Percentiles rank a stretch among this genome's conserved stretches.
phyloP scores from a whole-genome alignment of 176 grass and related monocot genomes.

The Raddia guianensis region DNA sequence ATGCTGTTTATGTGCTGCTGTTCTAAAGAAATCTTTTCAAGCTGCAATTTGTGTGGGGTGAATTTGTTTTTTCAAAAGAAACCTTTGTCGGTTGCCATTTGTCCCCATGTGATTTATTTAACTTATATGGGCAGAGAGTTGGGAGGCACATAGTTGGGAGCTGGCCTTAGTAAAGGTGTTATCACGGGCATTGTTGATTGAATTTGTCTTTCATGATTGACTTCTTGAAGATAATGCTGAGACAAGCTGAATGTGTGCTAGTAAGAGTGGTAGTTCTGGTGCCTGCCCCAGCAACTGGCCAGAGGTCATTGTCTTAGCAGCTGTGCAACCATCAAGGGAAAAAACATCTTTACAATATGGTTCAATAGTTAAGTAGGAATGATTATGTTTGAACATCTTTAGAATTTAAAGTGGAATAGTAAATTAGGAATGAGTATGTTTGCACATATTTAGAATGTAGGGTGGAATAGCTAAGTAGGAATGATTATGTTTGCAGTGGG shows the following conservation, averaged over 20 bases:
- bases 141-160: not conserved
- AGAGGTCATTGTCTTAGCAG: not conserved
- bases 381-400: not conserved
- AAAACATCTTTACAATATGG: not conserved
- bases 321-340: not conserved
- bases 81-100: not conserved
- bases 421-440: no score
- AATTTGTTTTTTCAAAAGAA: constrained; percentile 22
- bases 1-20: not conserved
- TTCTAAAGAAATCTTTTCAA: not conserved
- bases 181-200: not conserved
- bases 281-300: not conserved
- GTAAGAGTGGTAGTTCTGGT: not conserved
- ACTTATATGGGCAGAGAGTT: not conserved
- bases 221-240: not conserved
- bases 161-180: not conserved
- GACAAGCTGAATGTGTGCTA: not conserved
- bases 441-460: not conserved
- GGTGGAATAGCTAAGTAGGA: not conserved
- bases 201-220: not conserved
- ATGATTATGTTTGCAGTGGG: constrained; percentile 3
- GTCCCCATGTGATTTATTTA: constrained; percentile 13
- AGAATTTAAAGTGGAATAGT: no score
- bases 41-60: not conserved
- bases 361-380: not conserved